Conservation (phyloP, 345 rosid genomes). For the Reutealis trisperma region DNA sequence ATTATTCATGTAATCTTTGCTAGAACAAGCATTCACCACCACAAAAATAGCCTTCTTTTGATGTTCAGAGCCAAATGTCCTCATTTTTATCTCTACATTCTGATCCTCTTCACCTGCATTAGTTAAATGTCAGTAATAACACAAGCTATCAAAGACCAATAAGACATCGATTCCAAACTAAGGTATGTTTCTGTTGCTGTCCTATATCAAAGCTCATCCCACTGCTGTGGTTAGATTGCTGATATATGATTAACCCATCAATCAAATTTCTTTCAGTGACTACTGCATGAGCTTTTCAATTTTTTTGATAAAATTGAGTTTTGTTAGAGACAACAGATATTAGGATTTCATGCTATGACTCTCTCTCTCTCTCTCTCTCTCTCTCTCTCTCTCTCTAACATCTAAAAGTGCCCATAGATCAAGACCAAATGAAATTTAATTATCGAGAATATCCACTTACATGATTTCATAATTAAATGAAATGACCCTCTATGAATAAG, state of each 20-base stretch:
- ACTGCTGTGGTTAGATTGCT: not conserved
- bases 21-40: constrained; percentile 91
- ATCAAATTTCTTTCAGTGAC: constrained; percentile 6
- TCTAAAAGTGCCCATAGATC: not conserved
- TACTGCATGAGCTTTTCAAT: not conserved
- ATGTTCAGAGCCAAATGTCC: constrained; percentile 62
- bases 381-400: too few species aligned
- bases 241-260: not conserved
- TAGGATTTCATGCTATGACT: not conserved
- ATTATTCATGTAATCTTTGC: constrained; percentile 82
- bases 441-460: not conserved
- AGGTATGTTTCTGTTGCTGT: not conserved
- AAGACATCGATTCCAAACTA: not conserved
- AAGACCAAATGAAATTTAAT: not conserved
- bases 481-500: not conserved
- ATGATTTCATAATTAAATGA: not conserved
- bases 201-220: not conserved
- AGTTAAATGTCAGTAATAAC: not conserved
- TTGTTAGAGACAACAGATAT: not conserved
- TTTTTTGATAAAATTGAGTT: not conserved
- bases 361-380: not conserved
- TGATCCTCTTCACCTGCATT: constrained; percentile 86
- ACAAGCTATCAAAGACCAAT: constrained; percentile 1
- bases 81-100: constrained; percentile 87
- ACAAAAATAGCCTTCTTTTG: constrained; percentile 70